Percentiles rank a stretch among this genome's conserved stretches.
phyloP scores from a whole-genome alignment of 208 protist genomes.

The Leishmania major region DNA sequence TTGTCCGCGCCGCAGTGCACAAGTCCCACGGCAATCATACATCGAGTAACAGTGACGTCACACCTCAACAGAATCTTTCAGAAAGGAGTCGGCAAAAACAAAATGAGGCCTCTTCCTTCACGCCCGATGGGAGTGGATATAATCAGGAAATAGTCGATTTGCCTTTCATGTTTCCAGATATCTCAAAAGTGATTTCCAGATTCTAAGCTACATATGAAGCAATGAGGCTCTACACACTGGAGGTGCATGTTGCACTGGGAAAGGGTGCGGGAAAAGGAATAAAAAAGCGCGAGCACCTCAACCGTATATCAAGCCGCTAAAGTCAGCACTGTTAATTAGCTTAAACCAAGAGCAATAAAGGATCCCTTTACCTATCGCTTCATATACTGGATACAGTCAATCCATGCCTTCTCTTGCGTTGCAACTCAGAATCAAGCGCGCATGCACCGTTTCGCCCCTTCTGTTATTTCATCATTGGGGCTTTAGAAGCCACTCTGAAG shows the following conservation, averaged over 20 bases:
- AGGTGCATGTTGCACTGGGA: not conserved
- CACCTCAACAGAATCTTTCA: not conserved
- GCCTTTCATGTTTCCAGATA: not conserved
- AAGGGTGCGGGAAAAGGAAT: not conserved
- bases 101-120: not conserved
- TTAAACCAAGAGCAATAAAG: not conserved
- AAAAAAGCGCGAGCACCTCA: not conserved
- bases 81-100: not conserved
- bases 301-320: not conserved
- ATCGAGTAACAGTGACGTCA: not conserved
- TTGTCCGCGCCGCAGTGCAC: not conserved
- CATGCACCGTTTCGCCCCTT: not conserved
- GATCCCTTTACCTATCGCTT: not conserved
- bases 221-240: not conserved
- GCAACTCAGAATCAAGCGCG: not conserved
- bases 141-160: not conserved
- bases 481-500: not conserved
- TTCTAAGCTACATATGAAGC: not conserved
- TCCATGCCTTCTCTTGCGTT: not conserved
- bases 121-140: not conserved
- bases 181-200: not conserved
- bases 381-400: not conserved
- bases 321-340: not conserved
- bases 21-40: not conserved
- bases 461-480: not conserved